Evolutionary conservation across 2,329 filamentous ascomycete genomes (phyloP), one percentile per base, ranked within the genome.

Genomic region (Botryotinia globosa): DNA sequence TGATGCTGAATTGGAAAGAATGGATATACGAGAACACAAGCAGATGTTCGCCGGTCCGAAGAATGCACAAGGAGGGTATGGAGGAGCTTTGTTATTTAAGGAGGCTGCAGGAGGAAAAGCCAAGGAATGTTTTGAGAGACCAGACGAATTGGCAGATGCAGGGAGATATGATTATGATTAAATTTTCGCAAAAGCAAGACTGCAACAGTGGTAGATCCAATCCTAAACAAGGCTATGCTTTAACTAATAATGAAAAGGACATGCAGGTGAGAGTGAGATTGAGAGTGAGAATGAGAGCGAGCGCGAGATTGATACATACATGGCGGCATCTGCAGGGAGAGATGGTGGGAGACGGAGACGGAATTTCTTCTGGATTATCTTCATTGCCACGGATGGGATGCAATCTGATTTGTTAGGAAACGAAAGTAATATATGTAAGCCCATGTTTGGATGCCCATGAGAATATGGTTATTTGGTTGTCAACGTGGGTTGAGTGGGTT

Each of bases 151-250:
- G 29, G 68, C 59, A 39, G 20, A 65, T 48, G 69, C 59, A 71
- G 69, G 69, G 69, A 71, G 69, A 65, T 32, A 16, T 22, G 42
- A 42, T 65, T 65, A 65, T 71, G 10, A 65, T 64, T 65, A 65
- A 65, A n/a, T 65, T n/a, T 44, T 29, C 7, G n/a, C 29, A 45
- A 54, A 54, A 65, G 34, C 32, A 63, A 70, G 42, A 29, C 34
- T 71, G 69, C 69, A 59, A 56, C 59, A 56, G 45, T 32, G 69
- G 25, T 64, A 29, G 54, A 51, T 54, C n/a, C 20, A 63, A 56
- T 71, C 45, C 69, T 56, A 70, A 63, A 51, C n/a, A 61, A 54
- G 45, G 69, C 69, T 63, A 70, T 51, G 16, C 42, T 25, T 37
- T 63, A 69, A 39, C 25, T 32, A 44, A 69, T 32, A 44, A 69